These are phyloP conservation scores for Ophiostoma australiae DNA, from an alignment of 2,329 filamentous ascomycete species.

Conservation along the genomic window DNA sequence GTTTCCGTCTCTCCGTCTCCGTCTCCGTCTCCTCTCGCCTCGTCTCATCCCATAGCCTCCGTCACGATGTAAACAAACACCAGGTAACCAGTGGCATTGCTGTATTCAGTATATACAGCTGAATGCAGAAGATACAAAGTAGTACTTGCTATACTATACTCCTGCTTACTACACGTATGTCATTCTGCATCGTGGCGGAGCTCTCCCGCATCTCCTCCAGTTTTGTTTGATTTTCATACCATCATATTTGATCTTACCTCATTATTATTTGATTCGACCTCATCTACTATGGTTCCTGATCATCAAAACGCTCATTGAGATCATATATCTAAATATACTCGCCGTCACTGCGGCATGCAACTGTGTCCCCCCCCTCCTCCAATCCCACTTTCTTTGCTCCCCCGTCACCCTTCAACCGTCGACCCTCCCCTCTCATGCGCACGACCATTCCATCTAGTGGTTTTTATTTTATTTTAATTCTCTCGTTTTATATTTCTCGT, in stretches of 20 bases:
- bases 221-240: background rate
- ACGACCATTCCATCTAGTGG: background rate
- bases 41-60: background rate
- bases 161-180: background rate
- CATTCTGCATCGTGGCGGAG: background rate
- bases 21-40: background rate
- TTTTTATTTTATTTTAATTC: background rate
- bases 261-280: background rate
- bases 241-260: background rate
- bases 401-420: background rate
- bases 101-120: background rate
- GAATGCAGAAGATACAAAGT: background rate
- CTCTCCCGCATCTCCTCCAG: background rate
- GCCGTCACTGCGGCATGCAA: background rate
- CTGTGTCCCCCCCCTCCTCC: background rate
- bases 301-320: background rate
- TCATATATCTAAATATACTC: background rate
- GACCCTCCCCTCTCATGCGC: background rate
- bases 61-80: slow-evolving; percentile 12
- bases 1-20: background rate
- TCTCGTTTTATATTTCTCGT: background rate
- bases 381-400: background rate
- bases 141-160: background rate
- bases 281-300: background rate
- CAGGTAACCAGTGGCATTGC: background rate